These are phyloP conservation scores for Zygoascus meyerae DNA, from an alignment of 1,139 yeast species.

Conservation along the genomic window DNA sequence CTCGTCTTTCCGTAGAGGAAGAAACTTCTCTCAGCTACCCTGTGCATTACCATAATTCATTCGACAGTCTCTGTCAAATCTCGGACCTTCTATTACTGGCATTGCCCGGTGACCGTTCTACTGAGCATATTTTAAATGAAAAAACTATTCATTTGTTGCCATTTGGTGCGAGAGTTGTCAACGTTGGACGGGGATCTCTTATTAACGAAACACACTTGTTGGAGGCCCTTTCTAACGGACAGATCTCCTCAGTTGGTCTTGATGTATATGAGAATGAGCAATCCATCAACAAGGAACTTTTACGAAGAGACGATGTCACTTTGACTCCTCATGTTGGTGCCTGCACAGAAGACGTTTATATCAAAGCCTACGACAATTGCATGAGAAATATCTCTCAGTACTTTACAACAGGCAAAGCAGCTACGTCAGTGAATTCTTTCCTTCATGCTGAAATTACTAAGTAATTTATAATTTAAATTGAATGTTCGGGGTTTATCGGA, in stretches of 20 bases:
- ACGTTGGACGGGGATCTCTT: constrained; percentile 73
- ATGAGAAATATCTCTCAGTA: constrained; percentile 13
- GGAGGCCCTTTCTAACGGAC: constrained; percentile 59
- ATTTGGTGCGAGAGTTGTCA: constrained; percentile 60
- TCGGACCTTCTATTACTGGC: constrained; percentile 60
- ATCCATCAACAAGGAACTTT: constrained; percentile 46
- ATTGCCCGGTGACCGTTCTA: constrained; percentile 59
- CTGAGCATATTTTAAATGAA: constrained; percentile 51
- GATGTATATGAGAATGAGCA: constrained; percentile 79
- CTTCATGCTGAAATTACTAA: too few relatives aligned
- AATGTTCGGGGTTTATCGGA: too few relatives aligned
- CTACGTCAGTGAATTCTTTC: not conserved
- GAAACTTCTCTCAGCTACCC: constrained; percentile 33
- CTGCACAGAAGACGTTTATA: constrained; percentile 46
- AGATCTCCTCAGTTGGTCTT: constrained; percentile 68
- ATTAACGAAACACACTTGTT: constrained; percentile 70
- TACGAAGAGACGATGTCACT: constrained; percentile 57
- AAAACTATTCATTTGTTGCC: constrained; percentile 45
- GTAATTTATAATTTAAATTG: too few relatives aligned
- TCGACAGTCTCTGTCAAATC: constrained; percentile 36
- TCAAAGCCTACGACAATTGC: constrained; percentile 13
- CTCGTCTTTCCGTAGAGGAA: constrained; percentile 38
- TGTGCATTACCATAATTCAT: constrained; percentile 40
- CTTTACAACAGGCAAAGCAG: constrained; percentile 1
- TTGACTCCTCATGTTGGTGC: constrained; percentile 76